Evolutionary conservation across 2,329 filamentous ascomycete genomes (phyloP).

Genomic region (Phyllosticta ampelicida): DNA sequence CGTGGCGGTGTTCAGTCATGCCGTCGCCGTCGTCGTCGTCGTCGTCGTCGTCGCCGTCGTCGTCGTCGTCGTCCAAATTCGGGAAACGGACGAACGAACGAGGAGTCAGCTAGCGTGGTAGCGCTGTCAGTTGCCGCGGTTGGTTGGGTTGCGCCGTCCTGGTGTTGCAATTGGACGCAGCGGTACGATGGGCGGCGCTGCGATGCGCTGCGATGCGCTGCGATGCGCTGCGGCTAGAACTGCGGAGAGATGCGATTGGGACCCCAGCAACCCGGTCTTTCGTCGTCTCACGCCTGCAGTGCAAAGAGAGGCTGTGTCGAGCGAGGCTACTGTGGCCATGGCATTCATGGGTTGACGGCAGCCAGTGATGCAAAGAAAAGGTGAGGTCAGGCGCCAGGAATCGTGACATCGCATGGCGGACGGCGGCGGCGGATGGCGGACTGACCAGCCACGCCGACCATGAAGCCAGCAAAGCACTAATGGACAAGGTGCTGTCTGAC

Average conservation of each 20-base stretch:
- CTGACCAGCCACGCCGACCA: too few relatives aligned
- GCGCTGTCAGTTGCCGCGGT: not conserved
- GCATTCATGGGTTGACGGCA: not conserved
- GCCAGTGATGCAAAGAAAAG: too few relatives aligned
- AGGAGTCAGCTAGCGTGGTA: not conserved
- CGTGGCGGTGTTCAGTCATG: not conserved
- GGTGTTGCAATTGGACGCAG: not conserved
- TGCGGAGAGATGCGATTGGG: not conserved
- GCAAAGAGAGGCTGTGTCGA: not conserved
- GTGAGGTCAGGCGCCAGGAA: too few relatives aligned
- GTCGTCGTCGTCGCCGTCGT: not conserved
- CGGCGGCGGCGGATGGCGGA: too few relatives aligned
- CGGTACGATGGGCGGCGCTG: not conserved
- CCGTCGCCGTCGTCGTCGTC: not conserved
- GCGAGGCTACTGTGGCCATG: not conserved
- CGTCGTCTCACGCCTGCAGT: not conserved
- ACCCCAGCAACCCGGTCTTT: not conserved
- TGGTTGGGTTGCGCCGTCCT: not conserved
- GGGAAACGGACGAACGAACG: not conserved
- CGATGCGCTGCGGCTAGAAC: not conserved
- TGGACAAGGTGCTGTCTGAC: too few relatives aligned
- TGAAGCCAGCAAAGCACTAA: too few relatives aligned
- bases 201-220: not conserved
- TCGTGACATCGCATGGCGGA: too few relatives aligned
- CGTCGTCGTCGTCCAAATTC: not conserved